phyloP scores from a whole-genome alignment of 140 eudicot genomes.

The Cichorium intybus region DNA sequence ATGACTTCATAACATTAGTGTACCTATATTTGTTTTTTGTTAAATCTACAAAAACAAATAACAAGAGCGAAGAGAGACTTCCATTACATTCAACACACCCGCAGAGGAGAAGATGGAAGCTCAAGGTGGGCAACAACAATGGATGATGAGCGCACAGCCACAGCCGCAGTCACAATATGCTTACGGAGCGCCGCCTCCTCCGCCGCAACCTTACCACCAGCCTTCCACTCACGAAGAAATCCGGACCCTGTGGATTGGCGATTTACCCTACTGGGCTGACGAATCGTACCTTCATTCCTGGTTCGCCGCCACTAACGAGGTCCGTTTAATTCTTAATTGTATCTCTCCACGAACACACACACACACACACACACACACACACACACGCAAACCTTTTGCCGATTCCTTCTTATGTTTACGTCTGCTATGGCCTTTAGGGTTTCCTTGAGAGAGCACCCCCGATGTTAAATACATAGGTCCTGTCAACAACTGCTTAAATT shows the following conservation, averaged over 20 bases:
- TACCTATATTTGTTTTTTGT: too few species aligned
- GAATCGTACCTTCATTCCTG: slow-evolving; percentile 78
- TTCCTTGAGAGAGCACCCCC: neutral
- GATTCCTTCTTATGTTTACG: neutral
- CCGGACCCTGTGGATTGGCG: slow-evolving; percentile 98
- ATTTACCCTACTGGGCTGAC: slow-evolving; percentile 94
- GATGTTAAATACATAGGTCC: too few species aligned
- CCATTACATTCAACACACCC: neutral
- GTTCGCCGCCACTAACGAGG: slow-evolving; percentile 86
- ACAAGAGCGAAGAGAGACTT: neutral
- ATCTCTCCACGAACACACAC: neutral
- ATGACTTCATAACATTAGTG: too few species aligned
- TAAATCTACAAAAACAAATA: neutral
- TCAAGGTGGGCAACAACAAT: slow-evolving; percentile 31
- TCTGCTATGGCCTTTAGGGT: slow-evolving; percentile 19
- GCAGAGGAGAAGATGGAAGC: slow-evolving; percentile 28
- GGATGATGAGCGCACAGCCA: slow-evolving; percentile 54
- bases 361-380: neutral
- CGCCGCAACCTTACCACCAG: slow-evolving; percentile 78
- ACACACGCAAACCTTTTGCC: neutral
- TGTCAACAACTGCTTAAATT: too few species aligned
- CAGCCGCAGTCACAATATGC: slow-evolving; percentile 40
- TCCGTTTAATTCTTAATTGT: neutral
- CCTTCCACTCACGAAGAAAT: slow-evolving; percentile 93
- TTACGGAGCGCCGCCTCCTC: slow-evolving; percentile 32